A percentile compares a stretch with the other conserved stretches of the same genome.
Evolutionary conservation across 2,329 filamentous ascomycete genomes (phyloP).

Genomic region (Diaporthe destruens): DNA sequence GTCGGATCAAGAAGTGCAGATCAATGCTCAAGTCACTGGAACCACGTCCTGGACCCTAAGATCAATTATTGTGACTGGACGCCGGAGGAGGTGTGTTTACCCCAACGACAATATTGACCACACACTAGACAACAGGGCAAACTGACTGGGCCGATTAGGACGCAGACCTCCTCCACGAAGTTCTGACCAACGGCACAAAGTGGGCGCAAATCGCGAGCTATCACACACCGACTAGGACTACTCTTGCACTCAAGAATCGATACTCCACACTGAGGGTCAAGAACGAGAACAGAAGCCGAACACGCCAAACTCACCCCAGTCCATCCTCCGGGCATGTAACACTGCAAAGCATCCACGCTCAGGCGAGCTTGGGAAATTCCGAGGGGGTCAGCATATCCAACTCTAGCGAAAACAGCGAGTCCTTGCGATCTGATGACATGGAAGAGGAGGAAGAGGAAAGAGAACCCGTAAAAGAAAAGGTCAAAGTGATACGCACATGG

Average conservation of each 20-base stretch:
- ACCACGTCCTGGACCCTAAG: slow-evolving; percentile 45
- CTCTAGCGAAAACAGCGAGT: slow-evolving; percentile 8
- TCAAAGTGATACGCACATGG: slow-evolving; percentile 13
- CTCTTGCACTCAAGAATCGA: slow-evolving; percentile 46
- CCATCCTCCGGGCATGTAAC: slow-evolving; percentile 21
- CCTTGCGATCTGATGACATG: slow-evolving; percentile 1
- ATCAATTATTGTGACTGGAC: slow-evolving; percentile 48
- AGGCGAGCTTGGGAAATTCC: not conserved
- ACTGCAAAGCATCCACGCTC: slow-evolving; percentile 15
- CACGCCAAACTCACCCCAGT: slow-evolving; percentile 9
- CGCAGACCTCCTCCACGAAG: slow-evolving; percentile 42
- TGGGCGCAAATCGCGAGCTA: slow-evolving; percentile 46
- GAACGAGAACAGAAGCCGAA: slow-evolving; percentile 13
- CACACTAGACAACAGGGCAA: not conserved
- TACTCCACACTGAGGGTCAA: slow-evolving; percentile 36
- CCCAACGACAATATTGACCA: not conserved
- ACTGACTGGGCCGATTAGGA: slow-evolving; percentile 41
- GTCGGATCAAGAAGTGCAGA: slow-evolving; percentile 47
- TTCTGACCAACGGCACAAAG: slow-evolving; percentile 45
- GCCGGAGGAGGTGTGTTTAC: slow-evolving; percentile 43
- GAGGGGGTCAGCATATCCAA: slow-evolving; percentile 3
- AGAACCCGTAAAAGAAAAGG: not conserved
- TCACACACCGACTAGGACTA: slow-evolving; percentile 46
- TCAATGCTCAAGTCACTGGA: slow-evolving; percentile 48
- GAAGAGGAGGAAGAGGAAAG: slow-evolving; percentile 18